Evolutionary conservation across 495 filamentous ascomycete genomes (phyloP).

Genomic region (Penicillium robsamsonii): DNA sequence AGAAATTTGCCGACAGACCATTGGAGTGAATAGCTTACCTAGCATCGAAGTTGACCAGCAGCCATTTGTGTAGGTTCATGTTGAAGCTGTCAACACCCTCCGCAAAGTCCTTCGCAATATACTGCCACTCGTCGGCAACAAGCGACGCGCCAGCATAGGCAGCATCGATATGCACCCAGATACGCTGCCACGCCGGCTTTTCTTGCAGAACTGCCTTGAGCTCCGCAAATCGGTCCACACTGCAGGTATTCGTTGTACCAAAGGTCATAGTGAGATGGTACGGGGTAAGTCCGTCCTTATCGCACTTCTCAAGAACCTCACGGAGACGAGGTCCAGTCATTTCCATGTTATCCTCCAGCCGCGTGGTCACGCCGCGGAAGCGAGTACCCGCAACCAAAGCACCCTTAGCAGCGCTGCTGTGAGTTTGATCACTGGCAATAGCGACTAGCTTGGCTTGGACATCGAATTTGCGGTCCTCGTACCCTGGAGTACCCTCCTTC

Average conservation of each 20-base stretch:
- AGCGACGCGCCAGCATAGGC: constrained; percentile 89
- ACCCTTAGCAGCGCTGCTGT: constrained; percentile 83
- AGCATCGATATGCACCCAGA: constrained; percentile 97
- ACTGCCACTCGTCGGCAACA: constrained; percentile 75
- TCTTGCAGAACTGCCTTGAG: constrained; percentile 64
- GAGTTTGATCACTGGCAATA: constrained; percentile 73
- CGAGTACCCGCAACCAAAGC: constrained; percentile 82
- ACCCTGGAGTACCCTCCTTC: constrained; percentile 44
- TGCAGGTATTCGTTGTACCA: constrained; percentile 86
- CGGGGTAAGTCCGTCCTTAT: constrained; percentile 67
- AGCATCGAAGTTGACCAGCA: constrained; percentile 92
- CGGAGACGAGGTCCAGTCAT: constrained; percentile 66
- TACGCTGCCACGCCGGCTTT: constrained; percentile 52
- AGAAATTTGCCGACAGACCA: not conserved
- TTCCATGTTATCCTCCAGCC: constrained; percentile 60
- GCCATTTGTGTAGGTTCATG: constrained; percentile 98
- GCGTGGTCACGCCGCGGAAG: constrained; percentile 64
- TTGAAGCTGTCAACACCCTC: constrained; percentile 80
- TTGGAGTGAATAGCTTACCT: constrained; percentile 35
- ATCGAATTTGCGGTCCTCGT: constrained; percentile 59
- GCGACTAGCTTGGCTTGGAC: constrained; percentile 73
- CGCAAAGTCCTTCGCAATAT: constrained; percentile 60
- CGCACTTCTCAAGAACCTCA: constrained; percentile 57
- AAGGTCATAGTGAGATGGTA: constrained; percentile 85
- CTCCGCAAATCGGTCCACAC: constrained; percentile 74